Percentiles rank a stretch among this genome's conserved stretches.
Evolutionary conservation across 1,284 basidiomycete genomes (phyloP).

Genomic region (Pholiota adiposa): DNA sequence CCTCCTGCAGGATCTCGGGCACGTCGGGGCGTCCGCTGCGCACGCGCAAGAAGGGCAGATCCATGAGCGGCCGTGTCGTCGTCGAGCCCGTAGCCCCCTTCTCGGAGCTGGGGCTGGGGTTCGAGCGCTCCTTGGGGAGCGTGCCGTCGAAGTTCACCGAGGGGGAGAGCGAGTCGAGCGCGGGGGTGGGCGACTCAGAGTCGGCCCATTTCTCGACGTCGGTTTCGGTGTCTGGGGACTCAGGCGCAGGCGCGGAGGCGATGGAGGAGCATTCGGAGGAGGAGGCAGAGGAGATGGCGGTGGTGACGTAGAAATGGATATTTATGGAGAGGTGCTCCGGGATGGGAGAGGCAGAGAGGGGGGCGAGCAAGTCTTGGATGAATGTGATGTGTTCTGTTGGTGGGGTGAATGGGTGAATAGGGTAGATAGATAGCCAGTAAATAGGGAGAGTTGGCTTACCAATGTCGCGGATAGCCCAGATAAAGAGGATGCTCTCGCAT

Average conservation of each 20-base stretch:
- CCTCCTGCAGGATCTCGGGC: constrained; percentile 25
- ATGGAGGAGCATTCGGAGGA: background rate
- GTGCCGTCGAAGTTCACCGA: too few species aligned
- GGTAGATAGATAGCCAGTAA: background rate
- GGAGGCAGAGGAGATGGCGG: background rate
- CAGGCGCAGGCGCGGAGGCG: background rate
- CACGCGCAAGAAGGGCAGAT: constrained; percentile 29
- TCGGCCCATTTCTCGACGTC: constrained; percentile 14
- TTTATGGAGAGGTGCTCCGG: constrained; percentile 36
- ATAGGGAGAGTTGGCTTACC: constrained; percentile 27
- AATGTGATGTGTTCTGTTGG: constrained; percentile 43
- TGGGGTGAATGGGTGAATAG: too few species aligned
- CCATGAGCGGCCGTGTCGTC: constrained; percentile 8
- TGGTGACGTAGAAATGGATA: constrained; percentile 43
- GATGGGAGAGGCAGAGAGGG: constrained; percentile 25
- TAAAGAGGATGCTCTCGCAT: constrained; percentile 40
- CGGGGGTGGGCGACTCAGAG: background rate
- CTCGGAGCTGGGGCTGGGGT: background rate
- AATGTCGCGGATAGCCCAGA: constrained; percentile 48
- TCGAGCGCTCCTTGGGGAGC: too few species aligned
- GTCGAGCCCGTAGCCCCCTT: background rate
- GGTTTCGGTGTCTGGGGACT: background rate
- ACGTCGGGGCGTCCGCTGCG: constrained; percentile 36
- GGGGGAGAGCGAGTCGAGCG: background rate
- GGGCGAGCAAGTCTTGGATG: constrained; percentile 39